Conservation (phyloP, 495 filamentous ascomycete species). For the Penicillium psychrofluorescens region DNA sequence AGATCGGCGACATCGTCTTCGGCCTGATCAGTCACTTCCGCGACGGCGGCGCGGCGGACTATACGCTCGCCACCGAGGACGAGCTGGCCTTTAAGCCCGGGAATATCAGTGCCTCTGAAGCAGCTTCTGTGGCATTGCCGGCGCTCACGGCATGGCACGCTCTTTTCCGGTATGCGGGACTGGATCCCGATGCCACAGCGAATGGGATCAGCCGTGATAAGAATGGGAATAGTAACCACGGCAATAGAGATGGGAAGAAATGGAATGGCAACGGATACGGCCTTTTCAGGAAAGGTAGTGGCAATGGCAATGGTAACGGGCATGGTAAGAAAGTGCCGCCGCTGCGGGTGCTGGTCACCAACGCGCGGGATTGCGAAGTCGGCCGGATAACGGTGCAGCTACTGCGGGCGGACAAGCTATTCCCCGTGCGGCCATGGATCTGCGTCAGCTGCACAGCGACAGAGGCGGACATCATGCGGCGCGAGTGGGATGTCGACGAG, state of each 20-base stretch:
- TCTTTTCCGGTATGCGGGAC: conserved; percentile 45
- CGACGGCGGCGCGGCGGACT: conserved; percentile 46
- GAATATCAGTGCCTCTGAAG: conserved; percentile 40
- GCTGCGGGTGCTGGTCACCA: conserved; percentile 31
- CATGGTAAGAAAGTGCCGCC: conserved; percentile 7
- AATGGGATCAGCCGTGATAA: not conserved
- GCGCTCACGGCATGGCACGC: conserved; percentile 52
- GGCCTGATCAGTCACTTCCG: conserved; percentile 38
- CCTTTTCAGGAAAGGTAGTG: not conserved
- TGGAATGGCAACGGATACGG: not conserved
- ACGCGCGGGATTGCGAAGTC: conserved; percentile 29
- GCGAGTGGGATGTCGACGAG: conserved; percentile 24
- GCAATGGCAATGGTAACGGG: conserved; percentile 3
- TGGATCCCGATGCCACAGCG: conserved; percentile 17
- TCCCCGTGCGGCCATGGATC: conserved; percentile 31
- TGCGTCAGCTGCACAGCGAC: conserved; percentile 29
- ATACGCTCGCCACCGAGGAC: conserved; percentile 39
- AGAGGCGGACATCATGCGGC: conserved; percentile 17
- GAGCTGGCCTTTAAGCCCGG: conserved; percentile 45
- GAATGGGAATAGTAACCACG: not conserved
- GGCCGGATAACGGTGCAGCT: conserved; percentile 30
- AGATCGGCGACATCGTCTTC: conserved; percentile 46
- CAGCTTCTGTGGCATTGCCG: conserved; percentile 45
- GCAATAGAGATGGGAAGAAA: conserved; percentile 8
- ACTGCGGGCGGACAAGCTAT: conserved; percentile 25